Evolutionary conservation across 176 grass and related monocot species (phyloP), one percentile per base, ranked within the genome.

Genomic region (Carex parvula): DNA sequence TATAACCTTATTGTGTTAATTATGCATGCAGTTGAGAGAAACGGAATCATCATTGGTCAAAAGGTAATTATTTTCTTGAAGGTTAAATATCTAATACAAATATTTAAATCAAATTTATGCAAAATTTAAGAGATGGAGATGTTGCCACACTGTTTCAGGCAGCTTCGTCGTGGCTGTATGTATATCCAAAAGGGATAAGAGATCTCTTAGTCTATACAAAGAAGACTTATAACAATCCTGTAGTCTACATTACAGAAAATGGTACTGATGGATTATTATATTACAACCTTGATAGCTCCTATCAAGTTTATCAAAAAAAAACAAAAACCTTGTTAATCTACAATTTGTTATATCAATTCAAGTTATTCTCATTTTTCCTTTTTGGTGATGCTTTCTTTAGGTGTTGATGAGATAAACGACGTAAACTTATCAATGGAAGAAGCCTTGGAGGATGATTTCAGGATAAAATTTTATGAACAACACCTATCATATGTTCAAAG

Each of bases 231-330:
- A 90, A 93, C 74, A 94, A 93, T 54, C 90, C 95, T 39, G 79
- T 50, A 39, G 88, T 98, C 89, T 95, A 98, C 85, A 89, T 98
- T 37, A 98, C 92, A 79, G 91, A 98, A 84, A 95, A 98, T 71
- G 95, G 95, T 98, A 88, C 22, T 29, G 1, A 26, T 26, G 26
- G 26, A 82, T 63, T 82, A 59, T 55, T 26, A 62, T 0, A 62
- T 10, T 16, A 76, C 44, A 53, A 53, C 72, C 20, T 15, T 11
- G 13, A 26, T 26, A 26, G 26, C 26, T 26, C 26, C 26, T 26
- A 26, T 26, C 26, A 26, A 26, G 26, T 26, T 26, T 26, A 26
- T 26, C 26, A 26, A 26, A 26, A 26, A 26, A 26, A 26, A 26
- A 26, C 0, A 26, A 26, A 26, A 26, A 26, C 26, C 13, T 67